These are phyloP conservation scores for Notholithocarpus densiflorus DNA, from an alignment of 306 rosid genomes.

Conservation along the genomic window DNA sequence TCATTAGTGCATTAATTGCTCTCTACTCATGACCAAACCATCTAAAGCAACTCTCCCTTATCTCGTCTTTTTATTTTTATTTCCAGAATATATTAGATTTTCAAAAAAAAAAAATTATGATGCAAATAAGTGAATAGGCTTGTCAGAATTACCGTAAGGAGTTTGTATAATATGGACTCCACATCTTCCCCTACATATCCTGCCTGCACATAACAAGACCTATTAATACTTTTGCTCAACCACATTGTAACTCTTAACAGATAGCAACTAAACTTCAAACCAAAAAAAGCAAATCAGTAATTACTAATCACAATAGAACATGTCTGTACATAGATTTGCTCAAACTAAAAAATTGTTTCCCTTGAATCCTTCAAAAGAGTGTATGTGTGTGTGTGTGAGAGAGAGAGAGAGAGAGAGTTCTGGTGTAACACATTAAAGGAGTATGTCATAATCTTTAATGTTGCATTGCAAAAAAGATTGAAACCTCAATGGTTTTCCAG, in stretches of 20 bases:
- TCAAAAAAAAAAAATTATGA: not conserved
- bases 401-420: too few relatives aligned
- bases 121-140: not conserved
- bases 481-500: too few relatives aligned
- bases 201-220: constrained; percentile 53
- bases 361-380: not conserved
- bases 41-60: too few relatives aligned
- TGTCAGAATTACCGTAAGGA: constrained; percentile 58
- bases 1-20: too few relatives aligned
- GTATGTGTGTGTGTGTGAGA: too few relatives aligned
- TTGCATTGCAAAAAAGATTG: too few relatives aligned
- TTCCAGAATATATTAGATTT: not conserved
- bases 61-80: not conserved
- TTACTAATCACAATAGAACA: not conserved
- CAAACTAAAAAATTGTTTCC: not conserved
- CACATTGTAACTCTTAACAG: not conserved
- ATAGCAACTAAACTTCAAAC: constrained; percentile 3
- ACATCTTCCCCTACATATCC: constrained; percentile 99
- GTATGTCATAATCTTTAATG: too few relatives aligned
- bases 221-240: not conserved
- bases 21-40: too few relatives aligned
- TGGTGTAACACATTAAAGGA: too few relatives aligned
- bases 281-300: not conserved
- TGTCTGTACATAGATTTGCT: not conserved
- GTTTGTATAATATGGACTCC: constrained; percentile 91